These are phyloP conservation scores for Vitis riparia DNA, from an alignment of 164 flowering plant species.

Conservation along the genomic window DNA sequence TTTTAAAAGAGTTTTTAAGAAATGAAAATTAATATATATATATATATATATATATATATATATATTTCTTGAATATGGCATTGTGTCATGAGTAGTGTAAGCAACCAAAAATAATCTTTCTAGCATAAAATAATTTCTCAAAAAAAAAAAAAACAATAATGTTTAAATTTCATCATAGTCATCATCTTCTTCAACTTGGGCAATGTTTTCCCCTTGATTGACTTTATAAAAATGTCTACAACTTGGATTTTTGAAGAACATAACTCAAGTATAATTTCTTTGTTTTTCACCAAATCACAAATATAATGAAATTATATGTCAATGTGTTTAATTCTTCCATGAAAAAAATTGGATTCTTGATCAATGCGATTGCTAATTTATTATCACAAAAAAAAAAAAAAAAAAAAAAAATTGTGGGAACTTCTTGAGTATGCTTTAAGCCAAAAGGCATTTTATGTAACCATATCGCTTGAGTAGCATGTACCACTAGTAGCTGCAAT, in stretches of 20 bases:
- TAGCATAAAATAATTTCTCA: too few relatives aligned
- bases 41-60: too few relatives aligned
- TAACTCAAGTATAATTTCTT: not conserved
- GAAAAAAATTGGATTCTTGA: not conserved
- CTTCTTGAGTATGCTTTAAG: too few relatives aligned
- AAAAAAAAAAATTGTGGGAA: not conserved
- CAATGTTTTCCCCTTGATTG: not conserved
- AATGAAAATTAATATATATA: too few relatives aligned
- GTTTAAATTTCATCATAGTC: not conserved
- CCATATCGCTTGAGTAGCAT: not conserved
- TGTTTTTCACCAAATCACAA: not conserved
- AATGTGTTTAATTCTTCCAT: not conserved
- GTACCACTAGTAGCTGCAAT: not conserved
- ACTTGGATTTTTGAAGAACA: not conserved
- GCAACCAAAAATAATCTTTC: too few relatives aligned
- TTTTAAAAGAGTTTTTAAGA: too few relatives aligned
- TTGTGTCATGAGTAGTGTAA: too few relatives aligned
- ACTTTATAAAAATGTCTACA: not conserved
- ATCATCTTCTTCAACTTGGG: not conserved
- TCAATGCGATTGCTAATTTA: not conserved
- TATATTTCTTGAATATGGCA: too few relatives aligned
- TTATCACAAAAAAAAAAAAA: too few relatives aligned
- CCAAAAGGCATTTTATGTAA: too few relatives aligned
- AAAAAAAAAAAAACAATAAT: too few relatives aligned
- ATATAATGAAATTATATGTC: conserved; percentile 3